Base-by-base conservation (phyloP, 805 yeast genomes). In the Danielozyma ontarioensis region DNA sequence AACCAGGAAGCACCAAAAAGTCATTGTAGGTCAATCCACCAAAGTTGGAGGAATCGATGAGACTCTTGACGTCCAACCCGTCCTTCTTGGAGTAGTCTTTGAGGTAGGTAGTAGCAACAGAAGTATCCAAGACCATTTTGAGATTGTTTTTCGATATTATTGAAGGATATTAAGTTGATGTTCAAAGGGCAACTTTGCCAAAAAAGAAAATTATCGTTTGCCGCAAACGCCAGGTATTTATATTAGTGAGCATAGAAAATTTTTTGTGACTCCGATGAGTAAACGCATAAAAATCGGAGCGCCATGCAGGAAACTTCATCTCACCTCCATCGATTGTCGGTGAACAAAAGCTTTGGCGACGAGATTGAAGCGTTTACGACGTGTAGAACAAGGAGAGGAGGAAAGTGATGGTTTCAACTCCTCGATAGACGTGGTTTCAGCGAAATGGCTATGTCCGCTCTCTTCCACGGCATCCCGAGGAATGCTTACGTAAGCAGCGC, bases 21-120 rank as follows among this genome's bases (percentile, higher is more conserved):
- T 93, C 98, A 59, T 93, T 93, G 73, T 93, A 93, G 46, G 98
- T 93, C 57, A 93, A 78, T 38, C 98, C 98, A 62, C 98, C 98
- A 68, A 93, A 83, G 50, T 69, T 62, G 48, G 77, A 69, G 32
- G 97, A 87, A 70, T 93, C 95, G 83, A 93, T 85, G 63, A 93
- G 77, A 47, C 83, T 75, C 39, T 76, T 70, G 52, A 84, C 83
- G 43, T 83, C 80, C 47, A 93, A 74, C 44, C 98, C 98, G 61
- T 93, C 98, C 57, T 74, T 79, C 50, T 69, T 62, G 37, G 73
- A 43, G 72, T 86, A 90, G 41, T 74, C 60, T 40, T 74, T 62
- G 46, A 93, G 74, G 56, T 70, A 71, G 36, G 79, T 77, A 42
- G 82, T 53, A 46, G 97, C 97, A 44, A 73, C 70, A 26, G 81